Conservation (phyloP, 1,284 basidiomycete genomes). For the Sanguinoderma infundibulare region DNA sequence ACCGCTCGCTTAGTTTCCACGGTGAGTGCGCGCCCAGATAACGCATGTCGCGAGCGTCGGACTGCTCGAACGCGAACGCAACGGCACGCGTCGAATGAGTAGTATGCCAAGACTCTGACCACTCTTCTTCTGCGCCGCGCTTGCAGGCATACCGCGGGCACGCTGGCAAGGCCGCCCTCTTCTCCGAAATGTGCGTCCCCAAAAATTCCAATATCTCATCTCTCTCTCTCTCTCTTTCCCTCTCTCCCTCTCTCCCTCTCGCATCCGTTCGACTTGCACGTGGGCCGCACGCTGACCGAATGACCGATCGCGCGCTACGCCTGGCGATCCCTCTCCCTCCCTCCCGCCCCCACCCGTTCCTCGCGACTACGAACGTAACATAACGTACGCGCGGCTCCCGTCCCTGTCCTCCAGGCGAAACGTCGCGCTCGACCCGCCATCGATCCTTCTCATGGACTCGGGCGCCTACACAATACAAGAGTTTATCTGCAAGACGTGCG, state of each 20-base stretch:
- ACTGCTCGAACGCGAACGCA: background rate
- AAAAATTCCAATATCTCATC: too few relatives aligned
- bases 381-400: too few relatives aligned
- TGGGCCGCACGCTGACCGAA: background rate
- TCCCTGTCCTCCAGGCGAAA: too few relatives aligned
- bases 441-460: slow-evolving; percentile 60
- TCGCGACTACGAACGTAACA: too few relatives aligned
- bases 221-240: background rate
- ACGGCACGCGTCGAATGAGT: background rate
- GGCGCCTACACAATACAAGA: slow-evolving; percentile 68
- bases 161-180: slow-evolving; percentile 36
- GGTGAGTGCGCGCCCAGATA: slow-evolving; percentile 10
- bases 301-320: background rate
- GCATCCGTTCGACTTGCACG: background rate
- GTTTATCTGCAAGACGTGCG: slow-evolving; percentile 52
- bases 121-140: background rate
- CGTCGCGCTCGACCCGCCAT: slow-evolving; percentile 31
- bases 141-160: slow-evolving; percentile 34
- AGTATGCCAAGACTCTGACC: background rate
- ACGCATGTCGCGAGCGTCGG: background rate
- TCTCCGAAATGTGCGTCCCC: slow-evolving; percentile 51
- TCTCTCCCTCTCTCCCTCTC: background rate
- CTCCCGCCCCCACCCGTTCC: background rate
- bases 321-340: background rate
- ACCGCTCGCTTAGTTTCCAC: slow-evolving; percentile 20